These are phyloP conservation scores for Tolypocladium ovalisporum DNA, from an alignment of 2,329 filamentous ascomycete species.

Conservation along the genomic window DNA sequence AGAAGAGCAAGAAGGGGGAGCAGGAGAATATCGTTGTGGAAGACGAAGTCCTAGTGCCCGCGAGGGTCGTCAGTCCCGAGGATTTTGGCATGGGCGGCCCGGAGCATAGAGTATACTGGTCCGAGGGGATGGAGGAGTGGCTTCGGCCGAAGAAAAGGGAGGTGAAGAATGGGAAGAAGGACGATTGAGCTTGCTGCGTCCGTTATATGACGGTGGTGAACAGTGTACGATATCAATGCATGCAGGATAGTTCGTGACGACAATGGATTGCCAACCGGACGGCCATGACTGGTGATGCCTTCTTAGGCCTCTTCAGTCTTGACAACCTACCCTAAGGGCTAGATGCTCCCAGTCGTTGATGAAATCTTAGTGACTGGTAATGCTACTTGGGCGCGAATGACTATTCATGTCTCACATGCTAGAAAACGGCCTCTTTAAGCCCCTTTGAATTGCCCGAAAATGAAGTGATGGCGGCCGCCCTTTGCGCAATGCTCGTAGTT, in stretches of 20 bases:
- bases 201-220: slow-evolving; percentile 1
- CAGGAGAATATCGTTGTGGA: slow-evolving; percentile 18
- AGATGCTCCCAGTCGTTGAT: no score
- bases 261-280: no score
- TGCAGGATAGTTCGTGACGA: no score
- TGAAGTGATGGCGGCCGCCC: no score
- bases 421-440: no score
- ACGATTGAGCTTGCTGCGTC: slow-evolving; percentile 24
- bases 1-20: slow-evolving; percentile 18
- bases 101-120: slow-evolving; percentile 80
- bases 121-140: slow-evolving; percentile 82
- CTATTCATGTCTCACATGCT: no score
- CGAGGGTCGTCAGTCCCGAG: slow-evolving; percentile 45
- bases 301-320: no score
- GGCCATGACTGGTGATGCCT: no score
- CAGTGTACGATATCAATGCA: slow-evolving; percentile 10
- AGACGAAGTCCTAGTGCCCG: slow-evolving; percentile 22
- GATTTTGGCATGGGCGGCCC: slow-evolving; percentile 82
- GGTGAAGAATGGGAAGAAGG: slow-evolving; percentile 33
- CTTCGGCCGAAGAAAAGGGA: slow-evolving; percentile 68
- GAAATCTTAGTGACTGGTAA: no score
- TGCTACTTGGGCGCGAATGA: no score
- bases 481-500: not conserved
- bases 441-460: no score
- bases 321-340: no score